Evolutionary conservation across 768 basidiomycete genomes (phyloP), one percentile per base, ranked within the genome.

Genomic region (Pilatotrama ljubarskyi): DNA sequence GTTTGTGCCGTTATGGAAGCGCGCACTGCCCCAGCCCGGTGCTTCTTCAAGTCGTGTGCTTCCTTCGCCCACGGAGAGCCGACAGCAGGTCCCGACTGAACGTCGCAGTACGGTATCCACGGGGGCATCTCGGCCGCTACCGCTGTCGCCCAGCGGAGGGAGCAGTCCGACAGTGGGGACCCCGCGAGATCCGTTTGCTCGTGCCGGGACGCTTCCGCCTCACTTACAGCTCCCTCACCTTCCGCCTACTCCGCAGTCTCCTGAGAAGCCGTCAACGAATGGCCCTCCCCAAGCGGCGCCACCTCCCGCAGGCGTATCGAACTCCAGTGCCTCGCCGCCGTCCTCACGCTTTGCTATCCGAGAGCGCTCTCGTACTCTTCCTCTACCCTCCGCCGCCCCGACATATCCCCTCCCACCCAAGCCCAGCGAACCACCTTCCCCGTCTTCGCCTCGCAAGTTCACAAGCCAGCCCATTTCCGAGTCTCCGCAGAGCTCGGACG

Each of bases 1-100:
- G 29, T 75, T 77, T 52, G 71, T 76, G 10, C 80, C 82, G 2
- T 64, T 76, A 13, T 81, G 79, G 80, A 79, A 78, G 67, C 77
- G 77, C 26, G 72, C 66, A 24, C 60, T 75, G 0, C 64, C 70
- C 1, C 52, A 69, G n/a, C 69, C 67, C 15, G 64, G 62, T 13
- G 65, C 58, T 3, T 35, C 66, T 22, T 29, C 44, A 8, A 58
- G 51, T 20, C 26, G 47, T 1, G 24, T 61, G 13, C 50, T 59
- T 24, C 52, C 64, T 2, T 22, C 63, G 17, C 20, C 58, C 14
- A 26, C 62, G 5, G 53, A 66, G 41, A 41, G 37, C n/a, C 25
- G 47, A n/a, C 47, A 29, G 10, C 53, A 36, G 26, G 22, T 18
- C 26, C 32, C 38, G 5, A 17, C 64, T 1, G 68, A 69, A 22